Base-by-base conservation (phyloP, 2,329 filamentous ascomycete genomes). In the Fusarium begoniae region DNA sequence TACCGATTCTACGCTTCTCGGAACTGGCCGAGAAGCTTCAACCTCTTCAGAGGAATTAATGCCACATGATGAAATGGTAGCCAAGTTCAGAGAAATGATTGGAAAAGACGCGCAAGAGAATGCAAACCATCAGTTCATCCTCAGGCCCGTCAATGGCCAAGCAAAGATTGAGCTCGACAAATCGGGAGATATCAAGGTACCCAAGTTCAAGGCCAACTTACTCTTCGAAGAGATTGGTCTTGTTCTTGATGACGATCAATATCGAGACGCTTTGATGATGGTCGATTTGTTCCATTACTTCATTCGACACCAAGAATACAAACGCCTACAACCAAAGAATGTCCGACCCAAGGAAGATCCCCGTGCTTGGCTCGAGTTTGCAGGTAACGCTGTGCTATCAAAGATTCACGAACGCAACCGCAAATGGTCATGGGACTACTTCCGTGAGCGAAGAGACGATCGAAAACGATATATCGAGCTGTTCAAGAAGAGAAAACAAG, bases 221-320 rank as follows among this genome's bases (percentile, higher is more conserved):
- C 85, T 98, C 4, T 99, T 99, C 77, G 96, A 99, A 79, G 97
- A 99, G 80, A 95, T 99, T 66, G 96, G 97, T 57, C 92, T 99
- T 73, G 94, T 98, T n/a, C 88, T 99, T 38, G 97, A 99, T 76
- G 96, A 99, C 75, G 91, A 98, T 75, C 96, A 99, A 81, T 99
- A 99, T 80, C 93, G 97, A 37, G 96, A 99, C 83, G 94, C 93
- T 10, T 85, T 99, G 66, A 99, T 99, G 96, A 93, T 99, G 86
- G 93, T 98, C 5, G 96, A 99, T 80, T 87, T 98, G 6, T 99
- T 99, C 85, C 96, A 99, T 82, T 98, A 98, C 83, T 99, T 98
- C 82, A 93, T 98, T 77, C 92, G 96, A 38, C 96, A 99, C 75
- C 96, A 98, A 81, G 96, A 99, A 81, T 98, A 98, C 85, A 97